These are phyloP conservation scores for Dryas integrifolia DNA, from an alignment of 331 rosid species.

Conservation along the genomic window DNA sequence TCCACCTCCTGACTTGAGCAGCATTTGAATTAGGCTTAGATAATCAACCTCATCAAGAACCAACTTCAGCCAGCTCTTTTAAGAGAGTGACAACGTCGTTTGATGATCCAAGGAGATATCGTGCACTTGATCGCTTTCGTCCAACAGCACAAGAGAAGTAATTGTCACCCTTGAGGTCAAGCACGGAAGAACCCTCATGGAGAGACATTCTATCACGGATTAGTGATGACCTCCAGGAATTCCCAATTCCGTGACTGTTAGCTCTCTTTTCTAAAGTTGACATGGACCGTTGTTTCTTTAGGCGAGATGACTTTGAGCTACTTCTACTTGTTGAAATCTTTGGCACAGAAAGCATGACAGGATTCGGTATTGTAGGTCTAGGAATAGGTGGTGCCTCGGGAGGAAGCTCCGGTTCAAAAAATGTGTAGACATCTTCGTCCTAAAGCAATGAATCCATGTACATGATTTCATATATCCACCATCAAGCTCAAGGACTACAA, in stretches of 20 bases:
- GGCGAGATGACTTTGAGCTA: constrained; percentile 42
- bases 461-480: background rate
- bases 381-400: constrained; percentile 42
- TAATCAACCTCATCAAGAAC: constrained; percentile 20
- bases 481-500: background rate
- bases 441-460: constrained; percentile 29
- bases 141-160: constrained; percentile 88
- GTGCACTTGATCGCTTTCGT: constrained; percentile 69
- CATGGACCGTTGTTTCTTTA: constrained; percentile 72
- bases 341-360: constrained; percentile 40
- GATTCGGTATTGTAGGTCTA: constrained; percentile 37
- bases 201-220: constrained; percentile 47
- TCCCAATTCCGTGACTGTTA: constrained; percentile 26
- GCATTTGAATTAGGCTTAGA: constrained; percentile 7
- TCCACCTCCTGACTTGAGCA: constrained; percentile 14
- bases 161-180: constrained; percentile 83
- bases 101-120: constrained; percentile 68
- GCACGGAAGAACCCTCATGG: constrained; percentile 84
- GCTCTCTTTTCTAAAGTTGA: constrained; percentile 60
- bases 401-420: constrained; percentile 93
- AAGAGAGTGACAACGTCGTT: constrained; percentile 65
- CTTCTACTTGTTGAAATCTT: constrained; percentile 41
- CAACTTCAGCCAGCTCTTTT: constrained; percentile 49
- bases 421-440: constrained; percentile 88
- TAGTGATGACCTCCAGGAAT: constrained; percentile 41